Conservation (phyloP, 345 rosid genomes). For the Hypericum androsaemum region DNA sequence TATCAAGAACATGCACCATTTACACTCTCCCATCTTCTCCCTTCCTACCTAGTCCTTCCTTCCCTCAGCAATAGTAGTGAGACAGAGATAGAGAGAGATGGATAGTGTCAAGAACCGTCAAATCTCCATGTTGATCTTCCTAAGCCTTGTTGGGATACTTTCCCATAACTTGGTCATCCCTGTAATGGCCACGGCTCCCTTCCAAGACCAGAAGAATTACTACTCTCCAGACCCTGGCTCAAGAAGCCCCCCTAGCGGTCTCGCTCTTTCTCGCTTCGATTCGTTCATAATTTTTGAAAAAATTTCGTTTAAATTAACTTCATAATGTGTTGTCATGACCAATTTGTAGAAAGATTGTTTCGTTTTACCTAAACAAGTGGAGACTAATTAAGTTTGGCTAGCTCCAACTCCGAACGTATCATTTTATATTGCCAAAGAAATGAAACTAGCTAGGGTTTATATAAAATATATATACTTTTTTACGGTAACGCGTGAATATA, state of each 20-base stretch:
- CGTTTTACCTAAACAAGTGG: too few relatives aligned
- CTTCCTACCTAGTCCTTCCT: constrained; percentile 3
- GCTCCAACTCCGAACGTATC: too few relatives aligned
- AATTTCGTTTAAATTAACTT: too few relatives aligned
- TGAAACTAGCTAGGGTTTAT: too few relatives aligned
- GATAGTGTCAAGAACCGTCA: constrained; percentile 17
- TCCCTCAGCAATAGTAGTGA: neutral
- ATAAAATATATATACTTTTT: too few relatives aligned
- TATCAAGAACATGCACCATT: constrained; percentile 6
- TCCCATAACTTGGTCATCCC: constrained; percentile 36
- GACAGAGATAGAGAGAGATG: constrained; percentile 17
- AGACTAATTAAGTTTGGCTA: too few relatives aligned
- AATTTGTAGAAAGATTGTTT: too few relatives aligned
- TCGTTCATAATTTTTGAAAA: too few relatives aligned
- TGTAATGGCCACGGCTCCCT: constrained; percentile 22
- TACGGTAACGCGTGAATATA: too few relatives aligned
- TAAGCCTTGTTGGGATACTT: constrained; percentile 29
- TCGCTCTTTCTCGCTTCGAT: neutral
- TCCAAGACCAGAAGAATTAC: constrained; percentile 56
- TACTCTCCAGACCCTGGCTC: constrained; percentile 55
- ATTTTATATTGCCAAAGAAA: too few relatives aligned
- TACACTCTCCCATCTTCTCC: constrained; percentile 9
- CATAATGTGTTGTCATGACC: too few relatives aligned
- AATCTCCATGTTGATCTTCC: constrained; percentile 20
- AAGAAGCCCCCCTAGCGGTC: constrained; percentile 43